phyloP scores from a whole-genome alignment of 2,329 filamentous ascomycete genomes.

The Exserohilum rostratum region DNA sequence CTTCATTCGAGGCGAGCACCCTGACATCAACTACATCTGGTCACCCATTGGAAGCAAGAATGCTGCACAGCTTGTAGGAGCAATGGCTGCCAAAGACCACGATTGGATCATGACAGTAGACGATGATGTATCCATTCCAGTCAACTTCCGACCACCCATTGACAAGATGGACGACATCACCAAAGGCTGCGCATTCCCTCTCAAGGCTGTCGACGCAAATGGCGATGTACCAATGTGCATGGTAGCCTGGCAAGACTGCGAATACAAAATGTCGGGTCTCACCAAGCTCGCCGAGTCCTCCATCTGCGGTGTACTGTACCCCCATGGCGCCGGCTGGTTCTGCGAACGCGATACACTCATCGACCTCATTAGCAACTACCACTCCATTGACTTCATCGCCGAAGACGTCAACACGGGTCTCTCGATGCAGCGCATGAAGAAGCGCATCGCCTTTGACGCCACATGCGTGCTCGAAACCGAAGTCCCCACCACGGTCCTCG shows the following conservation, averaged over 20 bases:
- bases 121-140: slow-evolving; percentile 25
- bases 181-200: slow-evolving; percentile 23
- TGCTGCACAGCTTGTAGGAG: slow-evolving; percentile 25
- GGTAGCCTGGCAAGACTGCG: slow-evolving; percentile 25
- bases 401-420: slow-evolving; percentile 24
- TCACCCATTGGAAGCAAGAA: slow-evolving; percentile 26
- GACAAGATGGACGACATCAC: slow-evolving; percentile 19
- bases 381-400: slow-evolving; percentile 28
- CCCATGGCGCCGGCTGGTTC: slow-evolving; percentile 28
- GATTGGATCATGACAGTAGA: slow-evolving; percentile 26
- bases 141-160: slow-evolving; percentile 16
- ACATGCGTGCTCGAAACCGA: slow-evolving; percentile 23
- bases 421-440: slow-evolving; percentile 22
- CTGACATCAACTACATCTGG: slow-evolving; percentile 26
- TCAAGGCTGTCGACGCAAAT: slow-evolving; percentile 23
- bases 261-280: slow-evolving; percentile 21
- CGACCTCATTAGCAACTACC: slow-evolving; percentile 22
- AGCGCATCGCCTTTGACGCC: slow-evolving; percentile 23
- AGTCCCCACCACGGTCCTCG: slow-evolving; percentile 24
- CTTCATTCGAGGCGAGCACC: slow-evolving; percentile 16
- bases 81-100: slow-evolving; percentile 18
- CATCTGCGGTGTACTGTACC: slow-evolving; percentile 23
- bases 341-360: slow-evolving; percentile 23
- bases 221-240: slow-evolving; percentile 18
- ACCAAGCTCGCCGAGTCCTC: slow-evolving; percentile 20